Conservation (phyloP, 2,329 filamentous ascomycete species). For the Calycina marina region DNA sequence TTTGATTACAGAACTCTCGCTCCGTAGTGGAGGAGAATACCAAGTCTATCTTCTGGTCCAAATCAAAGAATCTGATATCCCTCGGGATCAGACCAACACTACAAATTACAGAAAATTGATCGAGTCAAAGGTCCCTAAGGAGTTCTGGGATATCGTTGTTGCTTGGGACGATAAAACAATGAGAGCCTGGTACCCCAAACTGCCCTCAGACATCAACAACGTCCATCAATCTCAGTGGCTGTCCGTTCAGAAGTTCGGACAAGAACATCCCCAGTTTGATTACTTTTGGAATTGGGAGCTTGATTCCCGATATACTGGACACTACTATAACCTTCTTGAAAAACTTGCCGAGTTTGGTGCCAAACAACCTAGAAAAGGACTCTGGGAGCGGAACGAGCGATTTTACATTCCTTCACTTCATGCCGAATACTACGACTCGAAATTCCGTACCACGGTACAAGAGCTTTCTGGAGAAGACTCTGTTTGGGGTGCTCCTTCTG, state of each 20-base stretch:
- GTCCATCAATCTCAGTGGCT: conserved; percentile 26
- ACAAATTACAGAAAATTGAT: conserved; percentile 29
- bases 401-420: conserved; percentile 59
- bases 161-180: conserved; percentile 66
- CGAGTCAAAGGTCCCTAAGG: conserved; percentile 40
- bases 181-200: conserved; percentile 58
- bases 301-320: conserved; percentile 63
- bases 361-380: conserved; percentile 53
- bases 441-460: conserved; percentile 52
- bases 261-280: conserved; percentile 66
- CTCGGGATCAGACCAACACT: conserved; percentile 42
- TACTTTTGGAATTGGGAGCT: conserved; percentile 54
- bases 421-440: conserved; percentile 44
- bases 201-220: conserved; percentile 36
- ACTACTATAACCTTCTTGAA: conserved; percentile 66
- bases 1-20: conserved; percentile 60
- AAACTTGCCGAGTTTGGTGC: conserved; percentile 48
- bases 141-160: conserved; percentile 58
- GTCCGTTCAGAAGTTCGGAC: conserved; percentile 60
- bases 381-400: conserved; percentile 60
- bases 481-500: conserved; percentile 47
- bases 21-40: conserved; percentile 68
- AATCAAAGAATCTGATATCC: conserved; percentile 41
- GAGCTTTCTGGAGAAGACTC: conserved; percentile 14
- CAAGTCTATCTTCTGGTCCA: conserved; percentile 70